Evolutionary conservation across 768 basidiomycete genomes (phyloP).

Genomic region (Xerocomus potaroensis): DNA sequence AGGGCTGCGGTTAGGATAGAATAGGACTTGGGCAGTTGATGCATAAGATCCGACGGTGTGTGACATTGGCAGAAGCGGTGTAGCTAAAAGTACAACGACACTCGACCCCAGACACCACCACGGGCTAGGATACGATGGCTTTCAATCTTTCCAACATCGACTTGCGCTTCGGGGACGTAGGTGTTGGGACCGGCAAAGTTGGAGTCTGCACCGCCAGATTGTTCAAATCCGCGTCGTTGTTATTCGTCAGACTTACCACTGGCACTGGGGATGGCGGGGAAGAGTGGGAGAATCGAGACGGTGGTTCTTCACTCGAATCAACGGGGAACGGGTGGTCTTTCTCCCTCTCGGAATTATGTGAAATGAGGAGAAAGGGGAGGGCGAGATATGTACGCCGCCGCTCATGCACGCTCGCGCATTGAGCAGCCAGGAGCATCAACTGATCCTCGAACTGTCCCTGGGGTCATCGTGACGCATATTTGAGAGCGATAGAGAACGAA

Average conservation of each 20-base stretch:
- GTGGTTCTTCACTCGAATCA: slow-evolving; percentile 16
- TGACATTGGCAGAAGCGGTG: background rate
- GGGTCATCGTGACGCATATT: background rate
- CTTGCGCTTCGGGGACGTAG: slow-evolving; percentile 7
- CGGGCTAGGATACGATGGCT: slow-evolving; percentile 1
- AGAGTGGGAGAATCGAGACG: slow-evolving; percentile 22
- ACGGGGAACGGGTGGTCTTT: background rate
- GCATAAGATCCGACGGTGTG: background rate
- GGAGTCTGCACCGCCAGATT: slow-evolving; percentile 3
- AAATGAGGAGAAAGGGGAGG: slow-evolving; percentile 7
- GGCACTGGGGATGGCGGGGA: slow-evolving; percentile 10
- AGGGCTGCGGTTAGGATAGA: too few species aligned
- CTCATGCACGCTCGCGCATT: slow-evolving; percentile 18
- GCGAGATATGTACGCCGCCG: background rate
- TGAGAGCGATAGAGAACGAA: background rate
- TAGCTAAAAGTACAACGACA: too few species aligned
- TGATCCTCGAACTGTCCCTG: slow-evolving; percentile 7
- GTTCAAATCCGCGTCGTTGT: background rate
- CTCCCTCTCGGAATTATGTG: background rate
- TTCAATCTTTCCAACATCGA: slow-evolving; percentile 15
- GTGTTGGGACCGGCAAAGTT: background rate
- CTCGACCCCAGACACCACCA: too few species aligned
- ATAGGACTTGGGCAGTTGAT: too few species aligned
- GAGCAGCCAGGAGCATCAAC: slow-evolving; percentile 11
- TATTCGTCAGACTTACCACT: slow-evolving; percentile 8